Percentiles rank a stretch among this genome's conserved stretches.
phyloP scores from a whole-genome alignment of 2,329 filamentous ascomycete species.

The Incumbomyces lentus region DNA sequence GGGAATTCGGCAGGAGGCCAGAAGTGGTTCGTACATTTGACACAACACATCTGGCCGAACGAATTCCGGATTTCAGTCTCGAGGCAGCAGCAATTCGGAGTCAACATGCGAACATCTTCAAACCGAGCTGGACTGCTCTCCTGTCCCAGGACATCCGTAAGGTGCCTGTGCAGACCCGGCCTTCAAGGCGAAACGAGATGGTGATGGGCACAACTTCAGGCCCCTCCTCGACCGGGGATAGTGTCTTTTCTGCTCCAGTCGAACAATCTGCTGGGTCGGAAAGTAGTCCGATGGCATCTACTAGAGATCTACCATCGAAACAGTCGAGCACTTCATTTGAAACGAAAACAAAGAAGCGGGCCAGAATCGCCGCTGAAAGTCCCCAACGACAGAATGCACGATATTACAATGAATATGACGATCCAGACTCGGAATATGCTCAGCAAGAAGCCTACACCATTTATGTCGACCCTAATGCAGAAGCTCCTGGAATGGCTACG shows the following conservation, averaged over 20 bases:
- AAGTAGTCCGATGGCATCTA: conserved; percentile 8
- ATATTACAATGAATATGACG: conserved; percentile 84
- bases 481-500: conserved; percentile 55
- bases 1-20: conserved; percentile 30
- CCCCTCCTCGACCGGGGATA: conserved; percentile 22
- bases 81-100: conserved; percentile 44
- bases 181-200: background rate
- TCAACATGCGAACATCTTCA: conserved; percentile 35
- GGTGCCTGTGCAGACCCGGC: conserved; percentile 27
- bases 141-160: conserved; percentile 44
- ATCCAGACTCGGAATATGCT: conserved; percentile 55
- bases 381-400: conserved; percentile 15
- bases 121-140: conserved; percentile 39
- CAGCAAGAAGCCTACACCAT: conserved; percentile 57
- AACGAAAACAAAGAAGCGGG: conserved; percentile 12
- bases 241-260: conserved; percentile 19
- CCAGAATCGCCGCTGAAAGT: conserved; percentile 11
- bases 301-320: background rate
- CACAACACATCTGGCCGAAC: conserved; percentile 29
- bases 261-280: conserved; percentile 24
- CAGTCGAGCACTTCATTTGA: background rate
- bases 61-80: conserved; percentile 44
- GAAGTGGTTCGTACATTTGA: conserved; percentile 13
- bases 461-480: conserved; percentile 61
- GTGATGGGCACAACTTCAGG: conserved; percentile 19